Conservation (phyloP, 225 moss, liverwort and hornwort species). For the Bryum argenteum region DNA sequence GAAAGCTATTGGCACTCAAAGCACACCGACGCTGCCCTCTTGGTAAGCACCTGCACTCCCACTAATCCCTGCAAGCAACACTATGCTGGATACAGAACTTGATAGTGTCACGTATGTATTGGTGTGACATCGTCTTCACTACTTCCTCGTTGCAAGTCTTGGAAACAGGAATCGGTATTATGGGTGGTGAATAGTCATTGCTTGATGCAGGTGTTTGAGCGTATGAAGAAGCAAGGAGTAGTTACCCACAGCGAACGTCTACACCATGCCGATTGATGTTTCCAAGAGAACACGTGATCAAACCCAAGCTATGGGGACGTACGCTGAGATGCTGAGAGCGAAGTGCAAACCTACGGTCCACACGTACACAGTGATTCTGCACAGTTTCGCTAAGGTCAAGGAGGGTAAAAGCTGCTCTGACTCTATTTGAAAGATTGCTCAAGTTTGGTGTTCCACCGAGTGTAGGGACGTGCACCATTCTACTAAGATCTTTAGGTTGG, state of each 20-base stretch:
- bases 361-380: constrained; percentile 71
- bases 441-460: constrained; percentile 53
- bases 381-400: constrained; percentile 70
- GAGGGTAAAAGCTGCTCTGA: constrained; percentile 60
- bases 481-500: constrained; percentile 66
- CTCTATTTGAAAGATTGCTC: constrained; percentile 65
- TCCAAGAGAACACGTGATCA: constrained; percentile 66
- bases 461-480: constrained; percentile 57
- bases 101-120: background rate
- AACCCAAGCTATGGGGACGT: constrained; percentile 58
- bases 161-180: background rate
- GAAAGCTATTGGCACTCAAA: constrained; percentile 65
- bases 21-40: constrained; percentile 66
- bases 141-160: background rate
- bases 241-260: constrained; percentile 55
- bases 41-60: constrained; percentile 33
- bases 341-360: constrained; percentile 59
- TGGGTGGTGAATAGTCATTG: background rate
- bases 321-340: constrained; percentile 61
- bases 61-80: background rate
- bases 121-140: background rate
- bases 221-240: constrained; percentile 63
- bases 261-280: constrained; percentile 71
- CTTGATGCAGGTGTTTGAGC: constrained; percentile 52
- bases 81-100: background rate